Conservation (phyloP, 108 stramenopile species). For the Hondaea fermentalgiana region DNA sequence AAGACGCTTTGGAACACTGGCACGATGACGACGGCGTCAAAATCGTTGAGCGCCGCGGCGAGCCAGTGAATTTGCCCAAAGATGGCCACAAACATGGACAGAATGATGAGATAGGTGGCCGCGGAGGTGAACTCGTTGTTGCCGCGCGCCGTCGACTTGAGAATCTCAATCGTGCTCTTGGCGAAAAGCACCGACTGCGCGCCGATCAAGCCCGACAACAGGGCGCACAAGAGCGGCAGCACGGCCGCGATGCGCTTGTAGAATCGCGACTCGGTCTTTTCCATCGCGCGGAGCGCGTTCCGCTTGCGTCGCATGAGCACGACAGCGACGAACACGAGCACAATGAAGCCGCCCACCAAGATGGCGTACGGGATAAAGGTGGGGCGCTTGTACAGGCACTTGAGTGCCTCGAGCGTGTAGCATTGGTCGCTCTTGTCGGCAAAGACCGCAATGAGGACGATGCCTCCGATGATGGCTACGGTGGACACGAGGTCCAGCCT, state of each 20-base stretch:
- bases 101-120: constrained; percentile 17
- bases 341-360: neutral
- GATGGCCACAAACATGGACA: neutral
- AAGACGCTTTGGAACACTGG: constrained; percentile 30
- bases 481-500: neutral
- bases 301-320: neutral
- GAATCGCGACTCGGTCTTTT: neutral
- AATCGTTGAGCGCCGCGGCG: constrained; percentile 3
- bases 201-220: constrained; percentile 8
- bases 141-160: constrained; percentile 17
- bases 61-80: constrained; percentile 26
- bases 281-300: neutral
- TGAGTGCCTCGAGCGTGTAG: constrained; percentile 1
- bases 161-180: constrained; percentile 24
- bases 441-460: constrained; percentile 8
- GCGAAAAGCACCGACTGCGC: constrained; percentile 30
- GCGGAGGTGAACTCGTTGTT: constrained; percentile 3
- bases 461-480: constrained; percentile 2
- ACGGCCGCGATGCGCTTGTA: neutral
- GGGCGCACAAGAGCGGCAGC: constrained; percentile 18
- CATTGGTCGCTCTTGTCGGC: neutral
- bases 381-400: neutral
- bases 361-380: neutral
- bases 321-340: neutral
- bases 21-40: constrained; percentile 27